Evolutionary conservation across 1,284 basidiomycete species (phyloP).

Genomic region (Spongiforma sp.): DNA sequence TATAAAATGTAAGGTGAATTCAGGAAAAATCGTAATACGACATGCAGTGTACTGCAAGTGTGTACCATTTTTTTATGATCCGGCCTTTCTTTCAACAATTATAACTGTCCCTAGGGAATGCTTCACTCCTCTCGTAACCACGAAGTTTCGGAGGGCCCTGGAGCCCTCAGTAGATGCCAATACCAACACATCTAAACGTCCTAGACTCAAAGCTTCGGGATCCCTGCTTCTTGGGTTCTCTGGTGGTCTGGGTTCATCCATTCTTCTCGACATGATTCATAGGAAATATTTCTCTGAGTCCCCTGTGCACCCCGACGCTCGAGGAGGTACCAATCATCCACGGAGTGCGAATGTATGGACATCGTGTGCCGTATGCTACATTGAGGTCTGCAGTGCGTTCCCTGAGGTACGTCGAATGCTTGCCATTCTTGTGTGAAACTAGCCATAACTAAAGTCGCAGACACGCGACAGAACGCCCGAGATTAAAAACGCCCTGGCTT

Average conservation of each 20-base stretch:
- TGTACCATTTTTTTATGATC: constrained; percentile 26
- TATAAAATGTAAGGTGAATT: constrained; percentile 69
- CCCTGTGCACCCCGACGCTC: constrained; percentile 36
- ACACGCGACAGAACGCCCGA: constrained; percentile 59
- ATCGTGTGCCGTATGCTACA: constrained; percentile 65
- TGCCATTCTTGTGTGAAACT: constrained; percentile 9
- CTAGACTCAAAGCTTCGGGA: constrained; percentile 66
- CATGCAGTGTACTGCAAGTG: constrained; percentile 87
- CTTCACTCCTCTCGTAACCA: constrained; percentile 63
- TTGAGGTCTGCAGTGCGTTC: constrained; percentile 69
- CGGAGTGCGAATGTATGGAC: constrained; percentile 68
- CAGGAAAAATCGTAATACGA: constrained; percentile 72
- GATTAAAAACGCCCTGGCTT: constrained; percentile 48
- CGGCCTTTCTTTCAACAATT: background rate
- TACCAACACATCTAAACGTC: constrained; percentile 43
- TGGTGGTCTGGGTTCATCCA: constrained; percentile 74
- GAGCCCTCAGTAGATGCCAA: constrained; percentile 66
- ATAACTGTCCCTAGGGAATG: constrained; percentile 55
- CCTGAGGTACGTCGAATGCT: constrained; percentile 56
- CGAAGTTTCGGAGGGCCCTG: constrained; percentile 68
- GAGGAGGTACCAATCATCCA: constrained; percentile 69
- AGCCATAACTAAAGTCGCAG: constrained; percentile 41
- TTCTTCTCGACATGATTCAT: constrained; percentile 71
- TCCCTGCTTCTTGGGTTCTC: constrained; percentile 72
- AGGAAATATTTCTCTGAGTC: constrained; percentile 58